Conservation (phyloP, 352 stramenopile genomes). For the Globisporangium cystogenes region DNA sequence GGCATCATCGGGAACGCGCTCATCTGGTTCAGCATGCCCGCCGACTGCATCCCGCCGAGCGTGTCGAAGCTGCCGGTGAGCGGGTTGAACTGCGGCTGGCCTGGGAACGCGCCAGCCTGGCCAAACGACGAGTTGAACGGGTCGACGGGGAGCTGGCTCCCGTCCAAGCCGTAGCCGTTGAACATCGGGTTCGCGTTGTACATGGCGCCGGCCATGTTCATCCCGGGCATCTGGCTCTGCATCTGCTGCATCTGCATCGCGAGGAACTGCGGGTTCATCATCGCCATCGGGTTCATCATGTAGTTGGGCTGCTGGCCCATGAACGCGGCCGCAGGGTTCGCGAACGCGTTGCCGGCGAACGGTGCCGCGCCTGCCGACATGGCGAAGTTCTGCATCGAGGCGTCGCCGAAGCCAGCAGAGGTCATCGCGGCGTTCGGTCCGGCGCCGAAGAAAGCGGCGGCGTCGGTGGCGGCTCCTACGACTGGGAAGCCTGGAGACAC, state of each 20-base stretch:
- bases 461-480: not conserved
- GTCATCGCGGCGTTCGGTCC: constrained; percentile 13
- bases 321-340: constrained; percentile 12
- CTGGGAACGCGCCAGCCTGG: constrained; percentile 25
- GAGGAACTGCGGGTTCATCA: constrained; percentile 62
- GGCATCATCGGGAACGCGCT: constrained; percentile 41
- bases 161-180: constrained; percentile 22
- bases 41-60: constrained; percentile 33
- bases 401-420: constrained; percentile 12
- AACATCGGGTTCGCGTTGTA: constrained; percentile 25
- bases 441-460: constrained; percentile 8
- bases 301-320: constrained; percentile 40
- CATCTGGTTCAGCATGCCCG: constrained; percentile 52
- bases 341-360: constrained; percentile 27
- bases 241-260: constrained; percentile 45
- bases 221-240: constrained; percentile 33
- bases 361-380: constrained; percentile 16
- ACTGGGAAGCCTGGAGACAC: not conserved
- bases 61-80: constrained; percentile 12
- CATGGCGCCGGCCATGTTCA: constrained; percentile 39
- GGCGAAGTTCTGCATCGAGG: constrained; percentile 14
- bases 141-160: constrained; percentile 44
- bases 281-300: constrained; percentile 38
- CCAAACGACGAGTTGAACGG: constrained; percentile 62
- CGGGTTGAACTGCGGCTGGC: constrained; percentile 14